These are phyloP conservation scores for Epichloe scottii DNA, from an alignment of 2,329 filamentous ascomycete species.

Conservation along the genomic window DNA sequence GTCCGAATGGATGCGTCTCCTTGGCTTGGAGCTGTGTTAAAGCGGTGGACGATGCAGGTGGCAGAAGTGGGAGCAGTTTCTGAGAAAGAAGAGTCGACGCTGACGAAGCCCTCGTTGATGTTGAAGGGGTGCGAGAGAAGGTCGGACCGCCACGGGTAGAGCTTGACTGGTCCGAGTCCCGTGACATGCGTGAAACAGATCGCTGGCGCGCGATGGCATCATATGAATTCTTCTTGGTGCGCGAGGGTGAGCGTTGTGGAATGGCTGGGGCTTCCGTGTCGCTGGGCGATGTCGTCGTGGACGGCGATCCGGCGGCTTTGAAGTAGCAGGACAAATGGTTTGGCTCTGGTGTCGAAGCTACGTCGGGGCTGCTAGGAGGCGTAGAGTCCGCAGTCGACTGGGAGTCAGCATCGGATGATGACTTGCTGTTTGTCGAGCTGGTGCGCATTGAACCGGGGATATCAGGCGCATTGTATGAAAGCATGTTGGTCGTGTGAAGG, in stretches of 20 bases:
- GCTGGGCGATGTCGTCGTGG: conserved; percentile 13
- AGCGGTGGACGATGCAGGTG: conserved; percentile 16
- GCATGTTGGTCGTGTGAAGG: conserved; percentile 89
- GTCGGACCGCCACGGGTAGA: conserved; percentile 44
- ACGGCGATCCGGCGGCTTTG: conserved; percentile 35
- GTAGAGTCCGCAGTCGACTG: conserved; percentile 42
- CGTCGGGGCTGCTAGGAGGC: conserved; percentile 57
- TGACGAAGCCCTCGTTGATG: conserved; percentile 38
- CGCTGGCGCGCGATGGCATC: conserved; percentile 58
- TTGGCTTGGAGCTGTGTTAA: conserved; percentile 22
- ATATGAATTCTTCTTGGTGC: conserved; percentile 73
- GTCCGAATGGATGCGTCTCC: conserved; percentile 64
- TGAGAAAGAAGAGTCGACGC: conserved; percentile 17
- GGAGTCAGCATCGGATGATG: conserved; percentile 63
- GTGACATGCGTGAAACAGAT: conserved; percentile 48
- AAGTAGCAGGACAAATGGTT: conserved; percentile 61
- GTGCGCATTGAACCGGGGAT: conserved; percentile 44
- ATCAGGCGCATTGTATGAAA: conserved; percentile 88
- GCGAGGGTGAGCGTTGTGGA: conserved; percentile 68
- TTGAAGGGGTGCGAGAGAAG: conserved; percentile 46
- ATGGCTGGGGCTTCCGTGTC: conserved; percentile 39
- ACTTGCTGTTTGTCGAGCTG: conserved; percentile 40
- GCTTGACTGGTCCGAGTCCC: conserved; percentile 37
- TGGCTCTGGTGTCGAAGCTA: conserved; percentile 44
- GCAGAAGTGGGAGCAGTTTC: conserved; percentile 20